phyloP scores from a whole-genome alignment of 2,329 filamentous ascomycete genomes.

The Alternaria consortialis region DNA sequence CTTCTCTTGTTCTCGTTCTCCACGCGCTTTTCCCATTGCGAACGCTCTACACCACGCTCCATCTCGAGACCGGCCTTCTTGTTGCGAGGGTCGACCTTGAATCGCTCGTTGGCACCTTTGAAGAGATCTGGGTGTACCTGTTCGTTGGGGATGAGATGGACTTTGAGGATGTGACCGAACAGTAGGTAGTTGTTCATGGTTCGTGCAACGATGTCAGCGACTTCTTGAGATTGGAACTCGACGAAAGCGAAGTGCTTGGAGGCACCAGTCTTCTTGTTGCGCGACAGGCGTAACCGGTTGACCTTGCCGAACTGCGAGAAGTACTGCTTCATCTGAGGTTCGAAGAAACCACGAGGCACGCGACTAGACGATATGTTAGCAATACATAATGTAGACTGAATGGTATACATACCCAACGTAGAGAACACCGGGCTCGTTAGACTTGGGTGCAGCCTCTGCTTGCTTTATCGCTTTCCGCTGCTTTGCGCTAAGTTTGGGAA shows the following conservation, averaged over 20 bases:
- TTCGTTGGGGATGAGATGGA: conserved; percentile 77
- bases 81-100: conserved; percentile 88
- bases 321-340: conserved; percentile 92
- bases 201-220: conserved; percentile 90
- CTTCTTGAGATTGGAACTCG: conserved; percentile 79
- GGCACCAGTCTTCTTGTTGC: conserved; percentile 89
- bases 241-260: conserved; percentile 96
- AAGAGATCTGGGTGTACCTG: conserved; percentile 84
- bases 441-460: conserved; percentile 60
- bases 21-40: conserved; percentile 81
- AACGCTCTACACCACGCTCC: conserved; percentile 75
- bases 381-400: not conserved
- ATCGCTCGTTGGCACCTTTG: conserved; percentile 89
- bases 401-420: conserved; percentile 73
- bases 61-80: conserved; percentile 82
- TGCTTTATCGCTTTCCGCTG: conserved; percentile 58
- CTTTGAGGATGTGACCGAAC: conserved; percentile 92
- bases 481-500: conserved; percentile 39
- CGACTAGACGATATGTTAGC: conserved; percentile 60
- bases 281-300: conserved; percentile 78
- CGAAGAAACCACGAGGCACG: conserved; percentile 95
- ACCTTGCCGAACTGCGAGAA: conserved; percentile 93
- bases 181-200: conserved; percentile 99
- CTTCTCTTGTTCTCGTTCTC: conserved; percentile 76
- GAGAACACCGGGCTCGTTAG: conserved; percentile 75